These are phyloP conservation scores for Casuarina cunninghamiana DNA, from an alignment of 306 rosid species.

Conservation along the genomic window DNA sequence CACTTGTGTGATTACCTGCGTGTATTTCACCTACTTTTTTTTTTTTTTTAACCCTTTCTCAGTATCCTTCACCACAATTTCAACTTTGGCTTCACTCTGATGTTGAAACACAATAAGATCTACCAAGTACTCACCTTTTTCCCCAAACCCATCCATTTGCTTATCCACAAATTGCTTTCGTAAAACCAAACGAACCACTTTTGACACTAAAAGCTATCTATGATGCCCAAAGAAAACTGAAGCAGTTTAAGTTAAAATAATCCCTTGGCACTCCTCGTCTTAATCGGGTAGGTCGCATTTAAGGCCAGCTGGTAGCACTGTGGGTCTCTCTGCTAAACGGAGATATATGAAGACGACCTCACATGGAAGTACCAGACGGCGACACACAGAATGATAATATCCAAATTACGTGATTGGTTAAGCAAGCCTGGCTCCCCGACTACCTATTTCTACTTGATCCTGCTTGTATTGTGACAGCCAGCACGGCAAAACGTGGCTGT, in stretches of 20 bases:
- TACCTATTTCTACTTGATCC: conserved; percentile 9
- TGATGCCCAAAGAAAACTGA: too few relatives aligned
- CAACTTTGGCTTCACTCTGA: conserved; percentile 21
- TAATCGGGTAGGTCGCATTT: conserved; percentile 21
- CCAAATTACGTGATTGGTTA: conserved; percentile 16
- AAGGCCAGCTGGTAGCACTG: conserved; percentile 6
- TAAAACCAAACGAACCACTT: conserved; percentile 27
- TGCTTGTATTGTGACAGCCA: conserved; percentile 44
- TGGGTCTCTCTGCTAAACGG: conserved; percentile 23
- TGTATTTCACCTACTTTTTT: conserved; percentile 41
- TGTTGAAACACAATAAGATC: conserved; percentile 34
- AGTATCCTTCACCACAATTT: conserved; percentile 25
- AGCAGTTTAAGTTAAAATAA: neutral
- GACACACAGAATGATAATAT: conserved; percentile 10
- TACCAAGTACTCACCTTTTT: conserved; percentile 3
- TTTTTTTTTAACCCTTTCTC: conserved; percentile 24
- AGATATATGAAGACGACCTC: conserved; percentile 23
- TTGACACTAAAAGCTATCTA: neutral
- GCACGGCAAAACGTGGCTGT: conserved; percentile 53
- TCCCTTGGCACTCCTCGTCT: conserved; percentile 9
- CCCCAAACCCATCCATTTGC: conserved; percentile 7
- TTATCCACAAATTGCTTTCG: conserved; percentile 9
- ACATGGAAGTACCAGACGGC: conserved; percentile 26
- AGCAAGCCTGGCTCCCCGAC: conserved; percentile 25
- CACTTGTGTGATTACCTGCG: conserved; percentile 31